A percentile compares a stretch with the other conserved stretches of the same genome.
These are phyloP conservation scores for Zymoseptoria pseudotritici DNA, from an alignment of 2,329 filamentous ascomycete species.

Conservation along the genomic window DNA sequence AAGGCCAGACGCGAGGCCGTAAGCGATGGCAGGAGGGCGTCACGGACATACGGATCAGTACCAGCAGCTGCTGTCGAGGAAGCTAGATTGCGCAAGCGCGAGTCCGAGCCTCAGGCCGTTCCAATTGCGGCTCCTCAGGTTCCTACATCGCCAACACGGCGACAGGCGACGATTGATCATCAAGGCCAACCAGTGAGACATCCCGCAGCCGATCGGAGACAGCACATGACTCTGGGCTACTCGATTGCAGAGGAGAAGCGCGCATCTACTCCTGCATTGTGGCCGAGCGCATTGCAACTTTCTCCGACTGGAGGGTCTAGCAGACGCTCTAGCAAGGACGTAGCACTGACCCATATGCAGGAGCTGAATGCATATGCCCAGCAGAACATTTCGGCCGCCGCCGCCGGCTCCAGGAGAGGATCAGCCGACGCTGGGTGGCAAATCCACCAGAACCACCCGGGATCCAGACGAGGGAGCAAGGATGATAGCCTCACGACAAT, in stretches of 20 bases:
- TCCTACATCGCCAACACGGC: conserved; percentile 16
- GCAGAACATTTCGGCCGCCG: conserved; percentile 15
- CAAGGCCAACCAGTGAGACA: conserved; percentile 12
- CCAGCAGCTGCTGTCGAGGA: conserved; percentile 25
- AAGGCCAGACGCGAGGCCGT: conserved; percentile 40
- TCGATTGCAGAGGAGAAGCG: conserved; percentile 17
- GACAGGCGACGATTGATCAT: conserved; percentile 12
- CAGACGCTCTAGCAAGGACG: conserved; percentile 31
- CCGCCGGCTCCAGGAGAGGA: conserved; percentile 24
- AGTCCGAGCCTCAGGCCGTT: conserved; percentile 23
- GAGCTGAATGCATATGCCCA: conserved; percentile 26
- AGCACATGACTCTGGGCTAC: conserved; percentile 17
- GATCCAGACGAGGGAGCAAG: conserved; percentile 28
- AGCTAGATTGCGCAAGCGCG: conserved; percentile 21
- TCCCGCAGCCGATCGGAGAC: conserved; percentile 20
- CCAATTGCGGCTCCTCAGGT: conserved; percentile 14
- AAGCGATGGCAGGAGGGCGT: conserved; percentile 15
- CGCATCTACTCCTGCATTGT: conserved; percentile 19
- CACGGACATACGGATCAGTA: conserved; percentile 25
- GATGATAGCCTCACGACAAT: conserved; percentile 31
- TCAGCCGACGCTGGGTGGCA: conserved; percentile 30
- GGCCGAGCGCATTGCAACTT: conserved; percentile 15
- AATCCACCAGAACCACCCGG: conserved; percentile 26
- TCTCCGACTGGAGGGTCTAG: conserved; percentile 21
- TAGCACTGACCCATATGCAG: conserved; percentile 29